Evolutionary conservation across 2,329 filamentous ascomycete genomes (phyloP), one percentile per base, ranked within the genome.

Genomic region (Zasmidium citrigriseum): DNA sequence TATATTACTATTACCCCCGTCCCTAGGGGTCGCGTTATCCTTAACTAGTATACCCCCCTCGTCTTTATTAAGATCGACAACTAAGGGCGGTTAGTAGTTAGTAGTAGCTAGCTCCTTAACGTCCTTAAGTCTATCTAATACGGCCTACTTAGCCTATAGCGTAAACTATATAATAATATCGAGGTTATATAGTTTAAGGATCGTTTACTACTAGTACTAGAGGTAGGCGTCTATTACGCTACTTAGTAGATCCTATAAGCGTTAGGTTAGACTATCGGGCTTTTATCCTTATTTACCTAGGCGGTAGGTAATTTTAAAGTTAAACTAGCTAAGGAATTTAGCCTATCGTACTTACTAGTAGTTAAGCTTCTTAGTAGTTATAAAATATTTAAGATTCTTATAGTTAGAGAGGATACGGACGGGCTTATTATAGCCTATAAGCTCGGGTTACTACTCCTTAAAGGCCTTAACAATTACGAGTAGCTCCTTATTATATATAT

Each of bases 381-480:
- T 70, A 54, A 74, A 74, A 53, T 67, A 68, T 49, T n/a, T n/a
- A n/a, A n/a, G n/a, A n/a, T 66, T 70, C 38, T 67, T 61, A 59
- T 76, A 61, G 58, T 76, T 61, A 2, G 63, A 68, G n/a, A 69
- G 51, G 1, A 75, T 62, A 22, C 61, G 53, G n/a, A 68, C 54
- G 21, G 47, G 48, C 9, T 53, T n/a, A n/a, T 25, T 34, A 34
- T 34, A 34, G 27, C 27, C 27, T 34, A 34, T 49, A 0, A 73
- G 60, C 29, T 72, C 55, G 22, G 61, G 52, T 22, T 61, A 4
- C 67, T 59, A 74, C 52, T 68, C 50, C 52, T 71, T 48, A 14
- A 75, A 64, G 20, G 45, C 34, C 14, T 49, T 20, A 1, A 76
- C 54, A 34, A 77, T 71, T 1, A 71, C 70, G 2, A 76, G 48